Base-by-base conservation (phyloP, 2,329 filamentous ascomycete species). In the Alternaria sp. region DNA sequence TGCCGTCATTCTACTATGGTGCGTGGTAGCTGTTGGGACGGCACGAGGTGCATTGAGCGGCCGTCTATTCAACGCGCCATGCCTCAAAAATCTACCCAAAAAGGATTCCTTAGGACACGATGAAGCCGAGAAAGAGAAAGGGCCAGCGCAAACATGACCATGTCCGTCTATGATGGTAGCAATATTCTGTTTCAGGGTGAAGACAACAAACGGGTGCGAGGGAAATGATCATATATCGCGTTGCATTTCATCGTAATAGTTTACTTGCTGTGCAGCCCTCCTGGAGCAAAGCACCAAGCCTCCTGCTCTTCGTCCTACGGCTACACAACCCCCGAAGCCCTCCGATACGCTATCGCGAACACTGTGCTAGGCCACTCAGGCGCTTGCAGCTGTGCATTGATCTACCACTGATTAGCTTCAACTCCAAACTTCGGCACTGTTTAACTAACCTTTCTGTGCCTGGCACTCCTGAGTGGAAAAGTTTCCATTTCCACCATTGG, bases 1-100 rank as follows among this genome's bases (percentile, higher is more conserved):
- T 9, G 76, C 78, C 8, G 85, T 88, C 0, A 81, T 85, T 6
- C 41, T 86, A 6, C 75, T 88, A 1, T 89, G 86, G 87, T 80
- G 85, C 18, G 79, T 87, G 3, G 83, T 88, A 3, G 82, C 83
- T 4, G 61, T 74, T 16, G 80, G 81, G 1, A 89, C 86, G 0
- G 69, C 83, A 1, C 78, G 78, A 65, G 83, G 83, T 2, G 82
- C 82, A 1, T 75, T 81, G 59, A 80, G 78, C 4, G 85, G 85
- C 1, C 74, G 82, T 20, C 61, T 89, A 28, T 85, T 88, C 67
- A 78, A 83, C 62, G 85, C 86, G 7, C 85, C 85, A 9, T 87
- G 85, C 72, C 67, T 88, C 11, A 74, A 71, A 18, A 74, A 76
- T 48, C 44, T 76, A 6, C 70, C 70, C 3, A 74, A 74, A 50